phyloP scores from a whole-genome alignment of 208 protist genomes.

The Acanthamoeba pearcei region DNA sequence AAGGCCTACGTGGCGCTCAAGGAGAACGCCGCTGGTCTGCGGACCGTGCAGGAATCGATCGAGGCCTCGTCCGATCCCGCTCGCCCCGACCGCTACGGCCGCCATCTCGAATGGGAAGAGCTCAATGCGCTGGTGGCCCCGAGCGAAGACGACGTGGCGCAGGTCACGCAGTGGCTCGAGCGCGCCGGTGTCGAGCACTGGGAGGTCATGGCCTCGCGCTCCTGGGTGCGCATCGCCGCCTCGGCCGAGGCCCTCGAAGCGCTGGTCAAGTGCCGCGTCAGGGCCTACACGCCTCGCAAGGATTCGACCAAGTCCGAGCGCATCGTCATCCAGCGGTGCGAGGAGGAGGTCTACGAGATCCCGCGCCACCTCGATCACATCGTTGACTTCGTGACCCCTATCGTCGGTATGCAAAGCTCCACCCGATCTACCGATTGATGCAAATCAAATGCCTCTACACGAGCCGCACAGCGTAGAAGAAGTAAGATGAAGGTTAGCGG shows the following conservation, averaged over 20 bases:
- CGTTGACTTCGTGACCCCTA: slow-evolving; percentile 66
- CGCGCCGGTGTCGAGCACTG: background rate
- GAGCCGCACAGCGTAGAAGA: background rate
- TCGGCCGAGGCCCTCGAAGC: background rate
- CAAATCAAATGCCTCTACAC: background rate
- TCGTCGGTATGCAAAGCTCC: slow-evolving; percentile 34
- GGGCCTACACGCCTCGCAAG: background rate
- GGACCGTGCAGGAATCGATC: background rate
- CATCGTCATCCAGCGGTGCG: background rate
- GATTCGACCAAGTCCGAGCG: background rate
- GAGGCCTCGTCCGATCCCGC: slow-evolving; percentile 26
- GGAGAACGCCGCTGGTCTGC: slow-evolving; percentile 50
- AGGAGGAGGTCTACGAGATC: slow-evolving; percentile 2
- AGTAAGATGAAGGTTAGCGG: background rate
- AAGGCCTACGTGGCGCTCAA: slow-evolving; percentile 52
- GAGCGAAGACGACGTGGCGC: background rate
- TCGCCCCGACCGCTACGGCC: background rate
- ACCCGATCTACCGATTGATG: background rate
- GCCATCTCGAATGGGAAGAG: slow-evolving; percentile 67
- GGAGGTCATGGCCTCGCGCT: slow-evolving; percentile 21
- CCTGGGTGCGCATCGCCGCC: slow-evolving; percentile 23
- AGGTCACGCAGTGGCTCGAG: slow-evolving; percentile 14
- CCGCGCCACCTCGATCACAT: slow-evolving; percentile 60
- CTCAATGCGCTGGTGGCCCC: slow-evolving; percentile 12
- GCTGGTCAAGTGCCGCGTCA: slow-evolving; percentile 45